Conservation (phyloP, 2,329 filamentous ascomycete species). For the Lanzia echinophila region DNA sequence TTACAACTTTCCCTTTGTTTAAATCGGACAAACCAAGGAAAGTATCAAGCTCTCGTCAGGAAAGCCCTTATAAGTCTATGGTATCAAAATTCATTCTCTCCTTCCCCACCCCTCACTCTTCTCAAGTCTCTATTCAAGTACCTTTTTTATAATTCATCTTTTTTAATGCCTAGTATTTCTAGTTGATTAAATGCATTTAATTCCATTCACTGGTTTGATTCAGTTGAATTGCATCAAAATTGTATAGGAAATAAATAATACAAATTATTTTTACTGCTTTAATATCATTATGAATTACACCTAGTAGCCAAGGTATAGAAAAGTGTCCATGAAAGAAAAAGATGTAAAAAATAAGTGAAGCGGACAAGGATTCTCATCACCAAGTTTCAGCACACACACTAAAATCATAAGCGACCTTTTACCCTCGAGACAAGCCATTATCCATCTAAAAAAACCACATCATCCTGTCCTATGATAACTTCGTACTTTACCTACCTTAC, state of each 20-base stretch:
- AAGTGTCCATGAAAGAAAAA: background rate
- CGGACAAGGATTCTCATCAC: background rate
- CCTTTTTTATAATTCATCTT: background rate
- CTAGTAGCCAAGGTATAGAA: background rate
- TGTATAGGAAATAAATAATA: background rate
- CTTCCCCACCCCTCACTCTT: background rate
- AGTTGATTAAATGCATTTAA: background rate
- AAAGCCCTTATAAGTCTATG: too few species aligned
- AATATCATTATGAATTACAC: background rate
- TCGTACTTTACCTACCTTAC: too few species aligned
- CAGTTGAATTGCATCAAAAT: background rate
- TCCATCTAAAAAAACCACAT: background rate
- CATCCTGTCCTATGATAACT: background rate
- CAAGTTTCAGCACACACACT: conserved; percentile 8
- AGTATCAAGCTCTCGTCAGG: too few species aligned
- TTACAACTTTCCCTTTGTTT: too few species aligned
- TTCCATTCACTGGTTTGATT: background rate
- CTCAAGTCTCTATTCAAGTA: background rate
- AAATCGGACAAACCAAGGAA: too few species aligned
- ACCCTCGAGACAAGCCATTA: background rate
- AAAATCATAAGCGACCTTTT: background rate
- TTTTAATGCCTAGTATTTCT: background rate
- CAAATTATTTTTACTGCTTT: too few species aligned
- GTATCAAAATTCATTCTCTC: too few species aligned
- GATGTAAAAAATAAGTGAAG: background rate